phyloP scores from a whole-genome alignment of 2,329 filamentous ascomycete species.

The Cercospora beticola region DNA sequence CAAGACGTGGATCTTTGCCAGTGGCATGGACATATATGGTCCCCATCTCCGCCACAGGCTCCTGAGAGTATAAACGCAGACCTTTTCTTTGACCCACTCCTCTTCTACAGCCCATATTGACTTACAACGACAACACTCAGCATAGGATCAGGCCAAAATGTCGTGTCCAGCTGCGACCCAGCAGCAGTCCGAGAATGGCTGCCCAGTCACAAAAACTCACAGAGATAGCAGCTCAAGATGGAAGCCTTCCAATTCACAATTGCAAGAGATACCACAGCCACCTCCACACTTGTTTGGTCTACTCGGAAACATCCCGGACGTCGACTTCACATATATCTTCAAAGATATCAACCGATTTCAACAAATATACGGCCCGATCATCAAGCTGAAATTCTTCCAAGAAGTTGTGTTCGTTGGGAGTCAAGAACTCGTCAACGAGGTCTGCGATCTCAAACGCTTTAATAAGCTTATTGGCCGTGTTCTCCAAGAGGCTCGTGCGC shows the following conservation, averaged over 20 bases:
- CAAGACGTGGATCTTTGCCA: not conserved
- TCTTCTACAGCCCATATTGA: not conserved
- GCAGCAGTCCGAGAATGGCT: not conserved
- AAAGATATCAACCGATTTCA: constrained; percentile 20
- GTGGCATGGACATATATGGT: not conserved
- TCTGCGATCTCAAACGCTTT: constrained; percentile 50
- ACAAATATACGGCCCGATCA: constrained; percentile 29
- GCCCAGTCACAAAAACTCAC: not conserved
- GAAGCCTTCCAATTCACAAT: not conserved
- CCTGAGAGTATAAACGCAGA: not conserved
- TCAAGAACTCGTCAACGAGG: constrained; percentile 39
- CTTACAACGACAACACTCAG: not conserved
- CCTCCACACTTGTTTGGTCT: constrained; percentile 17
- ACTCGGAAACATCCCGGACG: constrained; percentile 24
- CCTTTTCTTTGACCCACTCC: not conserved
- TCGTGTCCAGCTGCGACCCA: not conserved
- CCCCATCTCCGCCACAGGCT: not conserved
- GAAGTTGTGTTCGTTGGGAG: constrained; percentile 24
- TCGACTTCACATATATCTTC: constrained; percentile 20
- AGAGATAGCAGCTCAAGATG: not conserved
- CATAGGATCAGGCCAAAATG: not conserved
- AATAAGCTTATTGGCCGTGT: constrained; percentile 55
- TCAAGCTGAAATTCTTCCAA: constrained; percentile 18
- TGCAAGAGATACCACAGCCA: constrained; percentile 26
- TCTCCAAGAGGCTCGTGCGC: constrained; percentile 59